phyloP scores from a whole-genome alignment of 192 early-diverging fungal genomes.

The Coemansia sp. region DNA sequence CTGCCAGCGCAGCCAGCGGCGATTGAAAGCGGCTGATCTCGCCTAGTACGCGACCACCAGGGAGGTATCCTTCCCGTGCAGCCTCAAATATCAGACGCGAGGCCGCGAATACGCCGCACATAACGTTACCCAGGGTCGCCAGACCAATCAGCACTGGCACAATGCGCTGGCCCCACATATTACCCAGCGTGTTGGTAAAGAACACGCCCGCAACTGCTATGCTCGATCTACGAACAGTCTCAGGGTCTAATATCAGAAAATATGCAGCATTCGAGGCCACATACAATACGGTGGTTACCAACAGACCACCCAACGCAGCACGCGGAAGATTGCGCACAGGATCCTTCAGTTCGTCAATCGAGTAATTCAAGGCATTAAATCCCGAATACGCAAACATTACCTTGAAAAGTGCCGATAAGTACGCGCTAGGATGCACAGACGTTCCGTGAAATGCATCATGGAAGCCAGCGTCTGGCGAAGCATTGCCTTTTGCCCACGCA shows the following conservation, averaged over 20 bases:
- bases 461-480: slow-evolving; percentile 4
- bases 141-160: slow-evolving; percentile 52
- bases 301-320: slow-evolving; percentile 55
- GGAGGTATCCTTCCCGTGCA: slow-evolving; percentile 56
- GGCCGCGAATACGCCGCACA: slow-evolving; percentile 43
- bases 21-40: slow-evolving; percentile 42
- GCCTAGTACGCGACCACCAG: slow-evolving; percentile 37
- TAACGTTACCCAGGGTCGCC: slow-evolving; percentile 51
- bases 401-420: slow-evolving; percentile 50
- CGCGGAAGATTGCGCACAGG: slow-evolving; percentile 62
- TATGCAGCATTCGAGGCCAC: slow-evolving; percentile 58
- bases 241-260: slow-evolving; percentile 52
- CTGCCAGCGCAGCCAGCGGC: slow-evolving; percentile 28
- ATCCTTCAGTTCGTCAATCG: slow-evolving; percentile 58
- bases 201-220: slow-evolving; percentile 56
- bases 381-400: slow-evolving; percentile 61
- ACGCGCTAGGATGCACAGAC: slow-evolving; percentile 29
- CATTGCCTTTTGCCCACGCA: neutral
- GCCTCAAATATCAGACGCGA: slow-evolving; percentile 57
- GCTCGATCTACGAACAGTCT: slow-evolving; percentile 24
- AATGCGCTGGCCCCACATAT: slow-evolving; percentile 48
- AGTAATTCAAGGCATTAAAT: slow-evolving; percentile 61
- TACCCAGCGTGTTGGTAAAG: slow-evolving; percentile 48
- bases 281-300: slow-evolving; percentile 56
- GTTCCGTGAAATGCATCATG: slow-evolving; percentile 25